These are phyloP conservation scores for Suhomyces emberorum DNA, from an alignment of 805 yeast species.

Conservation along the genomic window DNA sequence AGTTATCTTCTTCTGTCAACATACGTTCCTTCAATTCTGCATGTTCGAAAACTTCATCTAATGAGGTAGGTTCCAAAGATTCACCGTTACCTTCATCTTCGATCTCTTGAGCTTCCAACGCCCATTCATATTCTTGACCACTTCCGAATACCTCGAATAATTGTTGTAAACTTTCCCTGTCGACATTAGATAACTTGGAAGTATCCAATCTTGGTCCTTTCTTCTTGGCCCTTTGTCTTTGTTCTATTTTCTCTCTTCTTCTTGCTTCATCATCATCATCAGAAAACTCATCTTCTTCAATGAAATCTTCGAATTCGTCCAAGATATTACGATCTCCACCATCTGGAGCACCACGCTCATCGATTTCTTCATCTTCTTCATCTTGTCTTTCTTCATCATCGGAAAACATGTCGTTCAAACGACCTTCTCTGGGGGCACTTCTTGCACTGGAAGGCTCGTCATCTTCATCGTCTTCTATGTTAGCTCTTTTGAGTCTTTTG, in stretches of 20 bases:
- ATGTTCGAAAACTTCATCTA: slow-evolving; percentile 91
- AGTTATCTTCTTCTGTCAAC: slow-evolving; percentile 89
- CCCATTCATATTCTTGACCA: slow-evolving; percentile 98
- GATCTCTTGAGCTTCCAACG: slow-evolving; percentile 80
- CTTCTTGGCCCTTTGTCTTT: slow-evolving; percentile 30
- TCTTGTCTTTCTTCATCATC: slow-evolving; percentile 45
- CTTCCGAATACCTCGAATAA: slow-evolving; percentile 94
- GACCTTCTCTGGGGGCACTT: slow-evolving; percentile 36
- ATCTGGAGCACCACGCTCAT: slow-evolving; percentile 21
- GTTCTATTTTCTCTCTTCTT: slow-evolving; percentile 27
- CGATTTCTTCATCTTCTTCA: slow-evolving; percentile 25
- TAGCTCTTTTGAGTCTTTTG: slow-evolving; percentile 81
- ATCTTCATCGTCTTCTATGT: slow-evolving; percentile 29
- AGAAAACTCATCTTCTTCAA: slow-evolving; percentile 94
- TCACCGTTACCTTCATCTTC: slow-evolving; percentile 54
- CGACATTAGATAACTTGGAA: slow-evolving; percentile 59
- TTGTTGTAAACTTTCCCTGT: slow-evolving; percentile 89
- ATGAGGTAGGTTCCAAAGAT: slow-evolving; percentile 54
- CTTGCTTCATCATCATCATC: slow-evolving; percentile 68
- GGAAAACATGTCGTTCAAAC: slow-evolving; percentile 68
- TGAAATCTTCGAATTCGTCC: slow-evolving; percentile 94
- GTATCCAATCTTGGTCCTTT: slow-evolving; percentile 50
- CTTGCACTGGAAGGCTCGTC: slow-evolving; percentile 21
- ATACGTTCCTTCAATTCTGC: slow-evolving; percentile 87
- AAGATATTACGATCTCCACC: slow-evolving; percentile 37